Evolutionary conservation across 805 yeast genomes (phyloP).

Genomic region (Lipomyces spencermartinsiae): DNA sequence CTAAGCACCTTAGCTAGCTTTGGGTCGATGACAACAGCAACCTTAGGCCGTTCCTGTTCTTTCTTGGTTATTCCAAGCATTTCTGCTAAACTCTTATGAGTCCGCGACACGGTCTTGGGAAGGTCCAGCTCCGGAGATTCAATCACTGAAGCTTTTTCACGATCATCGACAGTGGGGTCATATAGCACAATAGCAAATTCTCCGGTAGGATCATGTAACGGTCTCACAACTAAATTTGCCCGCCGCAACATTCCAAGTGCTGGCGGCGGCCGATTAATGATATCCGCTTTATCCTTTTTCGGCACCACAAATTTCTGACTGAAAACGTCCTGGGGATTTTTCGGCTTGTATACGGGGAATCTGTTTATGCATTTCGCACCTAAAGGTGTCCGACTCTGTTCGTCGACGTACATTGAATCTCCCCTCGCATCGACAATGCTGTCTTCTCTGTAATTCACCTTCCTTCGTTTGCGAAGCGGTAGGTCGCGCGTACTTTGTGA

Average conservation of each 20-base stretch:
- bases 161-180: conserved; percentile 87
- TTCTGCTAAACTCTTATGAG: conserved; percentile 74
- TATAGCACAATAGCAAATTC: conserved; percentile 93
- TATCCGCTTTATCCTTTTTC: conserved; percentile 24
- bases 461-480: conserved; percentile 37
- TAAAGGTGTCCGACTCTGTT: conserved; percentile 18
- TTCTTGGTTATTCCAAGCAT: conserved; percentile 72
- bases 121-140: conserved; percentile 18
- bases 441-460: conserved; percentile 35
- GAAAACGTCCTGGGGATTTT: conserved; percentile 28
- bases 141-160: conserved; percentile 29
- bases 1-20: conserved; percentile 78
- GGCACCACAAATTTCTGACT: conserved; percentile 36
- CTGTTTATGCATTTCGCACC: conserved; percentile 14
- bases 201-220: conserved; percentile 92
- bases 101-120: conserved; percentile 11
- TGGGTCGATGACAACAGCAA: conserved; percentile 96
- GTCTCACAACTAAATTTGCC: conserved; percentile 74
- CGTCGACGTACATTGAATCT: conserved; percentile 26
- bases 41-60: conserved; percentile 69
- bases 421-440: conserved; percentile 9
- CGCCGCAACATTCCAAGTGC: conserved; percentile 82
- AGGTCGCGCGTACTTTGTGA: conserved; percentile 9
- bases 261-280: conserved; percentile 59
- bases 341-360: conserved; percentile 31